Percentiles rank a stretch among this genome's conserved stretches.
phyloP scores from a whole-genome alignment of 2,329 filamentous ascomycete genomes.

The Hypoxylon sp. region DNA sequence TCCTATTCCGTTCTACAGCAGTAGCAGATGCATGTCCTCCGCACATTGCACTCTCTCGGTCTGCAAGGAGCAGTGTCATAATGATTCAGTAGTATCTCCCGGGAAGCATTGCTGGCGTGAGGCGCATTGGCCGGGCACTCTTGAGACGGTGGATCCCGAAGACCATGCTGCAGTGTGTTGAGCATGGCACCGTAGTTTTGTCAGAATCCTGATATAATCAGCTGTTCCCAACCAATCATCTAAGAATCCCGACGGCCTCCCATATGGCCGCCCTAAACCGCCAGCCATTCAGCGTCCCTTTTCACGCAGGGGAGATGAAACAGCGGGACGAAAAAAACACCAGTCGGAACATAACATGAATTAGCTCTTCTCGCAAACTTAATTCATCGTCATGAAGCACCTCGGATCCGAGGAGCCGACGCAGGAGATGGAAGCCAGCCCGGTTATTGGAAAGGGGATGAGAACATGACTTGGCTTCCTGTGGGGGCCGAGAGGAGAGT shows the following conservation, averaged over 20 bases:
- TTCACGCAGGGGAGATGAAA: constrained; percentile 14
- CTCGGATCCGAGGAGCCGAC: constrained; percentile 5
- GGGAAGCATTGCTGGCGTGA: constrained; percentile 10
- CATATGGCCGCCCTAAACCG: constrained; percentile 7
- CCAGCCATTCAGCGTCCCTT: constrained; percentile 6
- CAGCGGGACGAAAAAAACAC: constrained; percentile 5
- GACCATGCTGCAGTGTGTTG: constrained; percentile 21
- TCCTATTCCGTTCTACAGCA: constrained; percentile 17
- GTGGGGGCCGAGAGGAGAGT: neutral
- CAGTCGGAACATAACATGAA: neutral
- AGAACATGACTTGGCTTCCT: constrained; percentile 5
- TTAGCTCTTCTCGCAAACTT: neutral
- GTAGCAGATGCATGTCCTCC: constrained; percentile 5
- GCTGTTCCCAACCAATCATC: constrained; percentile 4
- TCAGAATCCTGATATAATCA: constrained; percentile 13
- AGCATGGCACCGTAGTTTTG: constrained; percentile 6
- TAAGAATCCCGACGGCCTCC: constrained; percentile 12
- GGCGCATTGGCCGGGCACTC: constrained; percentile 28
- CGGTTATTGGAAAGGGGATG: constrained; percentile 15
- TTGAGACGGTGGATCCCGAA: constrained; percentile 28
- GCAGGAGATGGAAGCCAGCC: neutral
- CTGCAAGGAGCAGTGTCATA: constrained; percentile 25
- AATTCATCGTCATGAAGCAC: constrained; percentile 2
- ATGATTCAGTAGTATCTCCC: constrained; percentile 7
- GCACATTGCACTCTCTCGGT: constrained; percentile 6